Percentiles rank a stretch among this genome's conserved stretches.
phyloP scores from a whole-genome alignment of 768 basidiomycete species.

The Leucogyrophana mollusca region DNA sequence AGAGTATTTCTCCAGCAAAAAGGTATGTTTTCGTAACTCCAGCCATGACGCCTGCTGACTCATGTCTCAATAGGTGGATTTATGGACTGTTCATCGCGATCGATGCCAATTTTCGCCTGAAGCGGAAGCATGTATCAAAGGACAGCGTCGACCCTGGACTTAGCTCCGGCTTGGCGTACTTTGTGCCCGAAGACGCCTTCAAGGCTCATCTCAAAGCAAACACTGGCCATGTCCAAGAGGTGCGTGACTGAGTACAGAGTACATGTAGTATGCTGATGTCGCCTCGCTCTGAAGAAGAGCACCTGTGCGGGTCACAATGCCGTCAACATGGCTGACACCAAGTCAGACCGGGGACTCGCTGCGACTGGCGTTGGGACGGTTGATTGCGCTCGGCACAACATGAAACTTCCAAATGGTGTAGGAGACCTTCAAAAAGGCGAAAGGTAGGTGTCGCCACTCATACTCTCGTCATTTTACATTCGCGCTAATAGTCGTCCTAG shows the following conservation, averaged over 20 bases:
- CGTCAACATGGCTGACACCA: slow-evolving; percentile 1
- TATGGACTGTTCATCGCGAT: neutral
- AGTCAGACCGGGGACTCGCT: neutral
- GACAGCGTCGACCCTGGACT: slow-evolving; percentile 25
- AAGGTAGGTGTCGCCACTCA: slow-evolving; percentile 11
- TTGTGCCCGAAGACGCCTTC: slow-evolving; percentile 21
- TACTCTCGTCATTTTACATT: too few species aligned
- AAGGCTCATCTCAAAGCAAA: slow-evolving; percentile 7
- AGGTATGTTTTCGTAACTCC: slow-evolving; percentile 8
- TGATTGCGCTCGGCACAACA: slow-evolving; percentile 10
- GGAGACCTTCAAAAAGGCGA: slow-evolving; percentile 15
- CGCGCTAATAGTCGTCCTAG: too few species aligned
- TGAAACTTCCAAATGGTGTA: slow-evolving; percentile 9
- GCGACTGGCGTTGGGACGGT: slow-evolving; percentile 10
- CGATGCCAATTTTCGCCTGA: slow-evolving; percentile 16
- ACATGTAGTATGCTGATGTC: too few species aligned
- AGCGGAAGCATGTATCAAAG: slow-evolving; percentile 19
- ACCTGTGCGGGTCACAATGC: neutral
- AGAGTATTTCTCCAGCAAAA: neutral
- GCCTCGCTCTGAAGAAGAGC: too few species aligned
- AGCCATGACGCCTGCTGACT: slow-evolving; percentile 1
- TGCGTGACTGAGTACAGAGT: too few species aligned
- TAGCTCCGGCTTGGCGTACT: slow-evolving; percentile 23
- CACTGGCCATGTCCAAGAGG: slow-evolving; percentile 9
- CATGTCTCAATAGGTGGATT: neutral